Conservation (phyloP, 805 yeast genomes). For the Yamadazyma olivae region DNA sequence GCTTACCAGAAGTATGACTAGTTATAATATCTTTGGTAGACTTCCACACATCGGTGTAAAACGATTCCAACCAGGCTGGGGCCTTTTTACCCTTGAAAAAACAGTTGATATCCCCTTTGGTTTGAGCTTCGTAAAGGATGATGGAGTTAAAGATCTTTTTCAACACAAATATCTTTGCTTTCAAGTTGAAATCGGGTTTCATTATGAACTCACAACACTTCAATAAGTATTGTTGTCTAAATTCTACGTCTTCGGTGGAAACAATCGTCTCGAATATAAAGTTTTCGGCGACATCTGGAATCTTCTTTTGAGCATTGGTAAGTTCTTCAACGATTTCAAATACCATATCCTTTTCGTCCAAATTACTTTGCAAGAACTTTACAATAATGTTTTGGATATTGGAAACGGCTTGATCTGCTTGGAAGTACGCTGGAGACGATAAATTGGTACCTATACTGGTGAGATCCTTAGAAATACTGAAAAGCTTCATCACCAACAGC, state of each 20-base stretch:
- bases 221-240: constrained; percentile 50
- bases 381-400: constrained; percentile 50
- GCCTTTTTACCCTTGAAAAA: constrained; percentile 36
- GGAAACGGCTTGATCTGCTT: constrained; percentile 65
- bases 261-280: constrained; percentile 59
- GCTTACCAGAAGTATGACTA: constrained; percentile 58
- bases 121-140: constrained; percentile 58
- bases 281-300: constrained; percentile 49
- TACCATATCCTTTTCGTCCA: constrained; percentile 23
- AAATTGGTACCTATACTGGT: constrained; percentile 35
- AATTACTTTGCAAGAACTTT: constrained; percentile 22
- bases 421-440: constrained; percentile 63
- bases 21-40: constrained; percentile 51
- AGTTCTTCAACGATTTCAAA: constrained; percentile 32
- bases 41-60: constrained; percentile 73
- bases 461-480: constrained; percentile 22
- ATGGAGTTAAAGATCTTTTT: constrained; percentile 64
- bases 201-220: constrained; percentile 49
- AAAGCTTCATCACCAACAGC: constrained; percentile 41
- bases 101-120: constrained; percentile 43
- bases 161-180: constrained; percentile 54
- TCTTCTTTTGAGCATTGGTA: constrained; percentile 43
- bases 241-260: constrained; percentile 41
- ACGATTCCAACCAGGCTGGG: constrained; percentile 61
- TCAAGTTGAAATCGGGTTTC: constrained; percentile 41